Evolutionary conservation across 176 grass and related monocot genomes (phyloP).

Genomic region (Paspalum notatum): DNA sequence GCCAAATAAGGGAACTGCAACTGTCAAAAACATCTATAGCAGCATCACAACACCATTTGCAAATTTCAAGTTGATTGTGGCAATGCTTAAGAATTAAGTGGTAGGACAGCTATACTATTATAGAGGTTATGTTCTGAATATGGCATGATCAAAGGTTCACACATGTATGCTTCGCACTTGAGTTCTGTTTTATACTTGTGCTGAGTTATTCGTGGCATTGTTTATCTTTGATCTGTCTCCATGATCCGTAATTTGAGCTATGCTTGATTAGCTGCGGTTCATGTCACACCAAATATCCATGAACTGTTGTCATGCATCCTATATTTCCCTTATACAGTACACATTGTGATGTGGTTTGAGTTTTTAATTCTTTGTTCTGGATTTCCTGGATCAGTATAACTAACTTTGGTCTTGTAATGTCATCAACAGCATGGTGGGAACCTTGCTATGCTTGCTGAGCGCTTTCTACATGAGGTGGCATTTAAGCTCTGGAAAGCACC

Average conservation of each 20-base stretch:
- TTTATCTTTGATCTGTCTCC: not conserved
- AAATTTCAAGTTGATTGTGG: not conserved
- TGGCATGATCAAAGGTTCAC: not conserved
- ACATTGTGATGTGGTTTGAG: not conserved
- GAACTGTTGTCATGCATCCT: not conserved
- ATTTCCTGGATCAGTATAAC: not conserved
- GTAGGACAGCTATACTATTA: too few relatives aligned
- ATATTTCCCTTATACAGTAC: not conserved
- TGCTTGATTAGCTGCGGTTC: not conserved
- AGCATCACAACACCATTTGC: slow-evolving; percentile 3
- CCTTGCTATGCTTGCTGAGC: slow-evolving; percentile 73
- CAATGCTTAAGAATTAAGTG: not conserved
- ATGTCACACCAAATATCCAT: not conserved
- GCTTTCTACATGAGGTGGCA: slow-evolving; percentile 91
- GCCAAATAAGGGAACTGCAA: not conserved
- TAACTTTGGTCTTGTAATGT: slow-evolving; percentile 22
- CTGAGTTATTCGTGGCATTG: not conserved
- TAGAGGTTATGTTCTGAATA: not conserved
- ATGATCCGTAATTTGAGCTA: not conserved
- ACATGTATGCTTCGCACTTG: not conserved
- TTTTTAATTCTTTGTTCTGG: slow-evolving; percentile 10
- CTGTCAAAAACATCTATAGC: not conserved
- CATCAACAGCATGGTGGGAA: slow-evolving; percentile 58
- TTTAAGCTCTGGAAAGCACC: slow-evolving; percentile 99
- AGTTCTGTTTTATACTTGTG: not conserved